Percentiles rank a stretch among this genome's conserved stretches.
These are phyloP conservation scores for Elymus sibiricus DNA, from an alignment of 176 grass and related monocot genomes.

Conservation along the genomic window DNA sequence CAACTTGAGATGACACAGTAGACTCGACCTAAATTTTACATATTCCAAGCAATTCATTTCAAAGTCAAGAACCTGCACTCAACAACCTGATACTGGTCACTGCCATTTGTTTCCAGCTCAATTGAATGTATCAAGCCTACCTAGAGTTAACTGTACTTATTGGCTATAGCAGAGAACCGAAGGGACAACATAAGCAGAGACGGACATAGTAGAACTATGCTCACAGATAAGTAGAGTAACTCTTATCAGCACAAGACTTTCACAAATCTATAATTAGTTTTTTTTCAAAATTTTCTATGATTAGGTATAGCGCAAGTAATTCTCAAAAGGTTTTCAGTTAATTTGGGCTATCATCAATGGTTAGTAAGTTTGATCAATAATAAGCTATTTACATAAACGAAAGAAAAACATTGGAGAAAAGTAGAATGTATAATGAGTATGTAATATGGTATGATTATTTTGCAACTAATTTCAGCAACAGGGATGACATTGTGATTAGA, in stretches of 20 bases:
- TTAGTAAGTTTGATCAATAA: neutral
- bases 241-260: neutral
- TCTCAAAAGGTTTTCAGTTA: neutral
- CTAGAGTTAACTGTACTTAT: too few species aligned
- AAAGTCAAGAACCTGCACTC: neutral
- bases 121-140: neutral
- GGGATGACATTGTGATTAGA: neutral
- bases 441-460: neutral
- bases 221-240: neutral
- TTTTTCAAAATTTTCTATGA: neutral
- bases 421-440: neutral
- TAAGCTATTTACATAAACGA: neutral
- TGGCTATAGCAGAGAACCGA: neutral
- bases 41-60: neutral
- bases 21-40: neutral
- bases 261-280: neutral
- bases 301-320: conserved; percentile 2
- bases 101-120: neutral
- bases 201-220: neutral
- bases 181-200: neutral
- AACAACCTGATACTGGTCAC: neutral
- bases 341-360: neutral
- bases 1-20: neutral
- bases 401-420: neutral
- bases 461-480: neutral